phyloP scores from a whole-genome alignment of 805 yeast species.

The Dipodascus albidus region DNA sequence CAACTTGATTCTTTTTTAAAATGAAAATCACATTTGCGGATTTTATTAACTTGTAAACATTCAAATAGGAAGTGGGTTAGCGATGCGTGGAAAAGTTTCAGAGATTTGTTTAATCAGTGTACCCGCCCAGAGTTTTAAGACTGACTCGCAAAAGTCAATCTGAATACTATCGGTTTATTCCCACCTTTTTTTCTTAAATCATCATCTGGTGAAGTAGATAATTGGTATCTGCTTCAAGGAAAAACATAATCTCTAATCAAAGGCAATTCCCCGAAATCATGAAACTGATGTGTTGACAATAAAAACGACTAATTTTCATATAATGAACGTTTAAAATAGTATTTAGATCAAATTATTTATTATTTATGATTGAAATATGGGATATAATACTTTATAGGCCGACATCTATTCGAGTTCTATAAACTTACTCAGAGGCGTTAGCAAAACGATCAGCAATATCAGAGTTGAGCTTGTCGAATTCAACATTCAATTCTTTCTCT shows the following conservation, averaged over 20 bases:
- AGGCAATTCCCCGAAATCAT: too few relatives aligned
- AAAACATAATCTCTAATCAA: too few relatives aligned
- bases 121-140: neutral
- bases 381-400: neutral
- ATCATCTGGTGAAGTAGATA: too few relatives aligned
- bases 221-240: too few relatives aligned
- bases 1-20: neutral
- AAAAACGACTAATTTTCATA: too few relatives aligned
- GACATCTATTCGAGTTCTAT: neutral
- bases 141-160: too few relatives aligned
- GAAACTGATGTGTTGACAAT: too few relatives aligned
- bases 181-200: too few relatives aligned
- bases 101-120: neutral
- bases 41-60: neutral
- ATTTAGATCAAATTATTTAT: neutral
- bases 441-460: slow-evolving; percentile 84
- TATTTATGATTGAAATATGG: neutral
- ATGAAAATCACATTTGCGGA: neutral
- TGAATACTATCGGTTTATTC: too few relatives aligned
- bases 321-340: too few relatives aligned
- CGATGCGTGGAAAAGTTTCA: neutral
- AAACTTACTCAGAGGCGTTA: slow-evolving; percentile 74
- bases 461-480: slow-evolving; percentile 64
- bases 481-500: slow-evolving; percentile 59
- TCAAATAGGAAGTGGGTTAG: neutral